Evolutionary conservation across 1,284 basidiomycete genomes (phyloP), one percentile per base, ranked within the genome.

Genomic region (Ustilago lituana): DNA sequence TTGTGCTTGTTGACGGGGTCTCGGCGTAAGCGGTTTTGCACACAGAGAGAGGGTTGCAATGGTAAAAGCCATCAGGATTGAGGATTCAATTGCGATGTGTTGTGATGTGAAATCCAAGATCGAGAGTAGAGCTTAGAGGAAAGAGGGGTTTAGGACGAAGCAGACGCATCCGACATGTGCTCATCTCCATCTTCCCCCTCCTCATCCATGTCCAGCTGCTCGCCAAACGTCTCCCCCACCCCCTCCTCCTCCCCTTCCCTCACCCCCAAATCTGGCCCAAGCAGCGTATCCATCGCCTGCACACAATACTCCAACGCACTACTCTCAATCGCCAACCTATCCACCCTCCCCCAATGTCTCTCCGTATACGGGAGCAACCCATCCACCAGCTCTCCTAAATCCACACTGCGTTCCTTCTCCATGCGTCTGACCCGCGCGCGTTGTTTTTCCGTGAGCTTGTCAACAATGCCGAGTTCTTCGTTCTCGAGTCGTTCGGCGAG

Each of bases 291-390:
- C 93, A 96, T 97, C 85, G 94, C 92, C 24, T 88, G 88, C 10
- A 98, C 85, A 43, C 96, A 87, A 74, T 92, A 96, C 82, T 98
- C 94, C 51, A 98, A 87, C 73, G 96, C 89, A 76, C 92, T 94
- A 80, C 91, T 94, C 80, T 98, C 95, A 83, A 95, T 91, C 37
- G 95, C 86, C 57, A 95, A 84, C 73, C 89, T 87, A 70, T 96
- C 93, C 80, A 94, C 88, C 61, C 95, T 86, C 26, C 88, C 84
- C 41, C 94, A 87, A 83, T 98, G 95, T 41, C 95, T 87, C 81
- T 95, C 92, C 10, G 94, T 95, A 82, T 98, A 98, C 9, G 95
- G 93, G 52, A 97, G 87, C 52, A 97, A 84, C 2, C 88, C 90
- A 41, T 94, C 92, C 5, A 97, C 83, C 54, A 96, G 82, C 59